A percentile compares a stretch with the other conserved stretches of the same genome.
These are phyloP conservation scores for Amphibolis antarctica DNA, from an alignment of 106 monocot genomes.

Conservation along the genomic window DNA sequence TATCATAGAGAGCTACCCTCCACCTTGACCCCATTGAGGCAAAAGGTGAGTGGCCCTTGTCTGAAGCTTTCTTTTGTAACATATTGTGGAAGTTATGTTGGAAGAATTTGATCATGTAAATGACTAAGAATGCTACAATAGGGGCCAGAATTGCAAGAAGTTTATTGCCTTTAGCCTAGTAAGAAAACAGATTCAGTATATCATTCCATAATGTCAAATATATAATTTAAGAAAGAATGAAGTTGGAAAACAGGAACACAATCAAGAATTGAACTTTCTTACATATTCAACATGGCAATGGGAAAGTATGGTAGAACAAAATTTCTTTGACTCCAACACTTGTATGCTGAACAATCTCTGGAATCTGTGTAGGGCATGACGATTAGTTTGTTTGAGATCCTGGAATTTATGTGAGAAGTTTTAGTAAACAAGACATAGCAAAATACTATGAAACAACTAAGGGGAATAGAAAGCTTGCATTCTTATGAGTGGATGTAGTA, in stretches of 20 bases:
- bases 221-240: too few relatives aligned
- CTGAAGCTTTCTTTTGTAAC: not conserved
- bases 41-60: not conserved
- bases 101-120: constrained; percentile 1
- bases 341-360: not conserved
- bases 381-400: not conserved
- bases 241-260: too few relatives aligned
- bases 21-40: constrained; percentile 7
- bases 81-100: not conserved
- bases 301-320: not conserved
- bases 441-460: too few relatives aligned
- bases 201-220: not conserved
- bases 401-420: constrained; percentile 1
- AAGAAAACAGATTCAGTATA: not conserved
- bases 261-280: not conserved
- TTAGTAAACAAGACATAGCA: not conserved
- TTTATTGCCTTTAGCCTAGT: constrained; percentile 3
- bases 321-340: not conserved
- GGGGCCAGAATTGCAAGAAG: constrained; percentile 6
- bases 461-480: too few relatives aligned
- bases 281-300: not conserved
- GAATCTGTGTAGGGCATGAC: not conserved
- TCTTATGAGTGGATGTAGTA: too few relatives aligned
- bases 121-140: constrained; percentile 2
- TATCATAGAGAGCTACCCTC: constrained; percentile 8